A percentile compares a stretch with the other conserved stretches of the same genome.
Evolutionary conservation across 2,329 filamentous ascomycete genomes (phyloP).

Genomic region (Volutella citrinella): DNA sequence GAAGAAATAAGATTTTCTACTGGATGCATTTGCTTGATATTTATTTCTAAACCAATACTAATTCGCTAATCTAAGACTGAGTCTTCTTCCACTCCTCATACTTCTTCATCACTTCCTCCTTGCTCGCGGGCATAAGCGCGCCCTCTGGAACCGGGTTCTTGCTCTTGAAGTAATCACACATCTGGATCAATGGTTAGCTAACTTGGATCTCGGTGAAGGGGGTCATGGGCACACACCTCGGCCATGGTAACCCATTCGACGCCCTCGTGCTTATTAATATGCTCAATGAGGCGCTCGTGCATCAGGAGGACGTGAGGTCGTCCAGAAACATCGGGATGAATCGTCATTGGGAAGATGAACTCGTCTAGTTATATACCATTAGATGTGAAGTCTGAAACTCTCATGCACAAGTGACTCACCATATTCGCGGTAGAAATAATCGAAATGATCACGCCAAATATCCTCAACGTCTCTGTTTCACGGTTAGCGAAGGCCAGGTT

Average conservation of each 20-base stretch:
- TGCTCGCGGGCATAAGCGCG: constrained; percentile 56
- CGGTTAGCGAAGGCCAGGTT: not conserved
- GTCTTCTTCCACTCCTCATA: constrained; percentile 16
- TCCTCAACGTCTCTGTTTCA: constrained; percentile 51
- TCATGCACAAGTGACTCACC: too few species aligned
- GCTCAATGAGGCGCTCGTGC: constrained; percentile 65
- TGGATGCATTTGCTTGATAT: too few species aligned
- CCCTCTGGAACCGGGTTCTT: constrained; percentile 57
- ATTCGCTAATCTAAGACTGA: too few species aligned
- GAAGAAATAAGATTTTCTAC: too few species aligned
- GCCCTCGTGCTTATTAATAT: constrained; percentile 60
- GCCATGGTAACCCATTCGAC: constrained; percentile 69
- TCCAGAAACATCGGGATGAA: constrained; percentile 71
- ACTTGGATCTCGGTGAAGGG: too few species aligned
- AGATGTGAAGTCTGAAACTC: too few species aligned
- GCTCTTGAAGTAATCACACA: constrained; percentile 69
- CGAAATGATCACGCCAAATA: too few species aligned
- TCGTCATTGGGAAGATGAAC: constrained; percentile 75
- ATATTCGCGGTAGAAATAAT: constrained; percentile 73
- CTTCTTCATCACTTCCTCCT: constrained; percentile 16
- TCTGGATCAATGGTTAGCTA: constrained; percentile 30
- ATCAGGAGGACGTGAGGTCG: constrained; percentile 70
- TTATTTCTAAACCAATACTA: too few species aligned
- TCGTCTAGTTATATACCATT: too few species aligned
- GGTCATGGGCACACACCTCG: too few species aligned